Conservation (phyloP, 768 basidiomycete genomes). For the Gyrodon lividus region DNA sequence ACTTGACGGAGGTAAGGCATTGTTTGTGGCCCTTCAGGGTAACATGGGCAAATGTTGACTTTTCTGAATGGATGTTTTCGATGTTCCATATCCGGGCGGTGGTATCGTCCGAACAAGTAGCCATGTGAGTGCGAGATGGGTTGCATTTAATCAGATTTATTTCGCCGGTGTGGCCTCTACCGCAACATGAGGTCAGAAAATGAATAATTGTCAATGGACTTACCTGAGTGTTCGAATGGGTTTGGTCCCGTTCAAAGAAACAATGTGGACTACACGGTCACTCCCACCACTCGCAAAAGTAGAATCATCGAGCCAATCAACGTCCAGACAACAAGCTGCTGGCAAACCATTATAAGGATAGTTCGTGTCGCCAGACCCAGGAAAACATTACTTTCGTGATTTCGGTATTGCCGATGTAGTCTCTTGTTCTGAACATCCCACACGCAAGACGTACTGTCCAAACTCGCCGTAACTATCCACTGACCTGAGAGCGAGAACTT, state of each 20-base stretch:
- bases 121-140: constrained; percentile 60
- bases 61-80: constrained; percentile 40
- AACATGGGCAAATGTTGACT: constrained; percentile 19
- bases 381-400: constrained; percentile 55
- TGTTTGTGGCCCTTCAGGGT: constrained; percentile 64
- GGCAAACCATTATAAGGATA: constrained; percentile 12
- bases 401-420: constrained; percentile 60
- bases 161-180: constrained; percentile 72
- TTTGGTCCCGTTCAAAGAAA: constrained; percentile 49
- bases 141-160: constrained; percentile 78
- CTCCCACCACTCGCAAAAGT: constrained; percentile 75
- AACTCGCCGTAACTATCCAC: constrained; percentile 73
- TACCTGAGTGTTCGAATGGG: constrained; percentile 66
- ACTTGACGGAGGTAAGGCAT: constrained; percentile 63
- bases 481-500: constrained; percentile 73
- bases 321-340: constrained; percentile 75
- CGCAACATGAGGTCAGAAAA: constrained; percentile 6
- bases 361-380: background rate
- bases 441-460: constrained; percentile 74
- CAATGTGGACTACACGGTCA: constrained; percentile 61
- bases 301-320: constrained; percentile 74
- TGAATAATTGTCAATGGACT: constrained; percentile 24
- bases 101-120: constrained; percentile 80
- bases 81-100: constrained; percentile 79
- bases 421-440: constrained; percentile 71